Evolutionary conservation across 768 basidiomycete species (phyloP).

Genomic region (Pleurotus eryngii): DNA sequence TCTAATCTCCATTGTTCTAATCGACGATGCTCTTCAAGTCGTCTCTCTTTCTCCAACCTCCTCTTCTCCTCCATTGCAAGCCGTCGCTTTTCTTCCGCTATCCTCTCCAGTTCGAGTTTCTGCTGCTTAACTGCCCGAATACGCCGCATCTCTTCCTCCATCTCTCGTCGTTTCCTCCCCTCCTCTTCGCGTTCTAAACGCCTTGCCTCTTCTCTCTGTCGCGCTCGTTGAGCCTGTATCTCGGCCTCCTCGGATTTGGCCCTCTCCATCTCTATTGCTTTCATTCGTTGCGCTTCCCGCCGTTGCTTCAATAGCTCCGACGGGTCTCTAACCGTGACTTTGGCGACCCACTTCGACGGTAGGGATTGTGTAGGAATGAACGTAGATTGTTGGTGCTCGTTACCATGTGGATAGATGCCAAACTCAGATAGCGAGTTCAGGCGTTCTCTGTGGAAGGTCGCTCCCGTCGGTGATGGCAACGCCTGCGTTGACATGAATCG

Average conservation of each 20-base stretch:
- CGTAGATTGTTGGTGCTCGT: conserved; percentile 14
- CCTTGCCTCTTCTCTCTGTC: conserved; percentile 38
- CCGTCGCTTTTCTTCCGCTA: conserved; percentile 43
- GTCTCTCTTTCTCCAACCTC: conserved; percentile 41
- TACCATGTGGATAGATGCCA: conserved; percentile 8
- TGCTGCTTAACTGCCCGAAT: conserved; percentile 34
- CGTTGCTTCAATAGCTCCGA: conserved; percentile 23
- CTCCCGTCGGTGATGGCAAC: conserved; percentile 7
- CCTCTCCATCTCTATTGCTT: conserved; percentile 42
- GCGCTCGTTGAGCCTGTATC: conserved; percentile 35
- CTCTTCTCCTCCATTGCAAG: conserved; percentile 46
- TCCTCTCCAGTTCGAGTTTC: conserved; percentile 36
- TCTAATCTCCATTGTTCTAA: conserved; percentile 52
- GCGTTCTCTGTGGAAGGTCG: neutral
- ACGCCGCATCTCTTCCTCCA: conserved; percentile 38
- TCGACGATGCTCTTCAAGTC: conserved; percentile 47
- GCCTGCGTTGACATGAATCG: conserved; percentile 7
- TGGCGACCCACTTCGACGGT: conserved; percentile 9
- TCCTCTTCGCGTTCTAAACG: conserved; percentile 43
- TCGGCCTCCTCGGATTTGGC: conserved; percentile 42
- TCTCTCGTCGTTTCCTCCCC: conserved; percentile 30
- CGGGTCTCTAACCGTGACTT: conserved; percentile 12
- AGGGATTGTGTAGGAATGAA: conserved; percentile 1
- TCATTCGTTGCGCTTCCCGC: conserved; percentile 17
- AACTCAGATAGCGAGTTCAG: conserved; percentile 9